Percentiles rank a stretch among this genome's conserved stretches.
phyloP scores from a whole-genome alignment of 352 stramenopile genomes.

The Phytopythium mirpurense region DNA sequence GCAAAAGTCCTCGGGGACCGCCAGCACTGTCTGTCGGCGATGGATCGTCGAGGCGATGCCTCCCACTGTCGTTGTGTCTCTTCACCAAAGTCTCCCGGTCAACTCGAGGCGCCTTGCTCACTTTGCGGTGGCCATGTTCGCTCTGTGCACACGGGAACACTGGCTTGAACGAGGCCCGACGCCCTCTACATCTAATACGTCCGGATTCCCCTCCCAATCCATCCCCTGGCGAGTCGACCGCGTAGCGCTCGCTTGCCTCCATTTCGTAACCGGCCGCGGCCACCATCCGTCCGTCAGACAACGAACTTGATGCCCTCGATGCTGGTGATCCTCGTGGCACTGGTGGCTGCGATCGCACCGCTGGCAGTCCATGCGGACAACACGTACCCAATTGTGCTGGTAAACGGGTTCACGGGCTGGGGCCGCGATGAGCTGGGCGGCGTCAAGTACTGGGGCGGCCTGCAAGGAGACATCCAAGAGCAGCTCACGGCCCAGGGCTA shows the following conservation, averaged over 20 bases:
- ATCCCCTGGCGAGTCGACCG: too few species aligned
- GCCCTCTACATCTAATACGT: too few species aligned
- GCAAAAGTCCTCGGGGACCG: neutral
- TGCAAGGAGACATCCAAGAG: slow-evolving; percentile 38
- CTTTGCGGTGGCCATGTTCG: neutral
- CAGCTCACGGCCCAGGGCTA: slow-evolving; percentile 36
- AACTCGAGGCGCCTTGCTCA: neutral
- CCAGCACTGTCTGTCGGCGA: slow-evolving; percentile 1
- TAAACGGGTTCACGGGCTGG: slow-evolving; percentile 49
- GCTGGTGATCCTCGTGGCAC: neutral
- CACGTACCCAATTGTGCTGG: slow-evolving; percentile 43
- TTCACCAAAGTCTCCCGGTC: too few species aligned
- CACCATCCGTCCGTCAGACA: neutral
- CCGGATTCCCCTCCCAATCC: too few species aligned
- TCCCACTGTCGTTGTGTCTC: neutral
- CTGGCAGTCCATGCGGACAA: slow-evolving; percentile 17
- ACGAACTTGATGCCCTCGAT: neutral
- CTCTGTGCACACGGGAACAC: too few species aligned
- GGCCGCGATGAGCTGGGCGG: slow-evolving; percentile 32
- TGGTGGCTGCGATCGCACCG: neutral
- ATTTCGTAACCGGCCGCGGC: neutral
- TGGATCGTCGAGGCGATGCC: neutral
- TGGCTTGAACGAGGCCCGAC: neutral
- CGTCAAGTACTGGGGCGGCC: slow-evolving; percentile 45
- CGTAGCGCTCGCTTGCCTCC: neutral